A percentile compares a stretch with the other conserved stretches of the same genome.
Evolutionary conservation across 257 asterid genomes (phyloP).

Genomic region (Capsicum rhomboideum): DNA sequence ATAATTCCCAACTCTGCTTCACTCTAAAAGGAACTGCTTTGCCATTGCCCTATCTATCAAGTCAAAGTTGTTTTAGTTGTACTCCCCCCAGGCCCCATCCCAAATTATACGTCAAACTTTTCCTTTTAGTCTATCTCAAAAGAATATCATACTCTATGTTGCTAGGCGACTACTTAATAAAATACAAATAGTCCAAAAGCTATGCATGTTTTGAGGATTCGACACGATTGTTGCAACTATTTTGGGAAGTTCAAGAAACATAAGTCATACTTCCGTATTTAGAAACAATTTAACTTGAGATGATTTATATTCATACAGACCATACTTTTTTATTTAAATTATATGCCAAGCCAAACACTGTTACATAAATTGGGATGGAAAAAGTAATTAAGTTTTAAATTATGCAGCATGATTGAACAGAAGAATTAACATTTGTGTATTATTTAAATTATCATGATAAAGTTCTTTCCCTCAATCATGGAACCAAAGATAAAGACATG

Average conservation of each 20-base stretch:
- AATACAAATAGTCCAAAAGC: too few species aligned
- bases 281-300: too few species aligned
- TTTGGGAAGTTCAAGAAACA: too few species aligned
- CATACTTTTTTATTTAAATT: not conserved
- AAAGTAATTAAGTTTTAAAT: not conserved
- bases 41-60: not conserved
- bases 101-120: too few species aligned
- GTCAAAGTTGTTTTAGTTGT: not conserved
- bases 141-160: not conserved
- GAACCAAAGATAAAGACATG: not conserved
- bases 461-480: not conserved
- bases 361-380: too few species aligned
- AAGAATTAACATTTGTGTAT: not conserved
- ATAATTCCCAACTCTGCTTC: not conserved
- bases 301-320: too few species aligned
- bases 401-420: not conserved
- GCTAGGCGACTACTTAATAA: too few species aligned
- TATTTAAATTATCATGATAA: not conserved
- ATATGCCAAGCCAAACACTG: too few species aligned
- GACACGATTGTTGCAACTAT: too few species aligned
- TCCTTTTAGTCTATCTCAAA: not conserved
- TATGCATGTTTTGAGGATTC: too few species aligned
- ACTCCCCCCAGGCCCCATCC: too few species aligned
- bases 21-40: not conserved
- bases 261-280: too few species aligned